These are phyloP conservation scores for Acanthamoeba lenticulata DNA, from an alignment of 208 protist species.

Conservation along the genomic window DNA sequence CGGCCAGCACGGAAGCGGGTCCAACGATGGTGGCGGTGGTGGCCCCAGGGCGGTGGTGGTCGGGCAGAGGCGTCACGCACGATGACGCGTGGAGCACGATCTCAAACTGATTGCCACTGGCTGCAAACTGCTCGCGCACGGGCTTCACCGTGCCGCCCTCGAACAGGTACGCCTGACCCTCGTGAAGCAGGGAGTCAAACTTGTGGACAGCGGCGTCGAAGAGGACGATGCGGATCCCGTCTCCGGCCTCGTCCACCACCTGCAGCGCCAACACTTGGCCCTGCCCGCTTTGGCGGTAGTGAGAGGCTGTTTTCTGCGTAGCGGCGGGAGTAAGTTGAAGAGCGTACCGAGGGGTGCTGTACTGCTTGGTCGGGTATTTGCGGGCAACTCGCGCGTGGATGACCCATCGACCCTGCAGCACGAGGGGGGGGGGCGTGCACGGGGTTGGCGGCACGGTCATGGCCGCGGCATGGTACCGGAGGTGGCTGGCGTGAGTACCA, in stretches of 20 bases:
- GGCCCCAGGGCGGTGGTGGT: too few species aligned
- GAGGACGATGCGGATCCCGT: slow-evolving; percentile 63
- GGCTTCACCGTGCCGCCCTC: slow-evolving; percentile 22
- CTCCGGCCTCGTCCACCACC: slow-evolving; percentile 44
- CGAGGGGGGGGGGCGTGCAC: neutral
- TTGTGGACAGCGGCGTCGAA: slow-evolving; percentile 74
- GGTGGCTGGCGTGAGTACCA: neutral
- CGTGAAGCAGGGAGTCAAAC: slow-evolving; percentile 1
- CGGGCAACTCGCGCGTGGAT: neutral
- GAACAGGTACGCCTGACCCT: slow-evolving; percentile 19
- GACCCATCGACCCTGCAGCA: neutral
- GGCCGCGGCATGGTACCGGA: neutral
- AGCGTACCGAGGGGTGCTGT: neutral
- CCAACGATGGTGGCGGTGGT: too few species aligned
- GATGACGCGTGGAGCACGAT: slow-evolving; percentile 45
- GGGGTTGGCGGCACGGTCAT: neutral
- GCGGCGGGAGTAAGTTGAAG: neutral
- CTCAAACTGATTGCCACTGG: slow-evolving; percentile 70
- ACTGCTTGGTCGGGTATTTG: neutral
- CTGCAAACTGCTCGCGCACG: slow-evolving; percentile 66
- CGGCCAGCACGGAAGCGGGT: too few species aligned
- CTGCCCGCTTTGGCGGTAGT: neutral
- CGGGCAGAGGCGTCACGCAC: neutral
- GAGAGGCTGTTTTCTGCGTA: neutral
- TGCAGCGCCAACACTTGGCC: slow-evolving; percentile 71